A percentile compares a stretch with the other conserved stretches of the same genome.
phyloP scores from a whole-genome alignment of 768 basidiomycete species.

The Rhizopogon vesiculosus region DNA sequence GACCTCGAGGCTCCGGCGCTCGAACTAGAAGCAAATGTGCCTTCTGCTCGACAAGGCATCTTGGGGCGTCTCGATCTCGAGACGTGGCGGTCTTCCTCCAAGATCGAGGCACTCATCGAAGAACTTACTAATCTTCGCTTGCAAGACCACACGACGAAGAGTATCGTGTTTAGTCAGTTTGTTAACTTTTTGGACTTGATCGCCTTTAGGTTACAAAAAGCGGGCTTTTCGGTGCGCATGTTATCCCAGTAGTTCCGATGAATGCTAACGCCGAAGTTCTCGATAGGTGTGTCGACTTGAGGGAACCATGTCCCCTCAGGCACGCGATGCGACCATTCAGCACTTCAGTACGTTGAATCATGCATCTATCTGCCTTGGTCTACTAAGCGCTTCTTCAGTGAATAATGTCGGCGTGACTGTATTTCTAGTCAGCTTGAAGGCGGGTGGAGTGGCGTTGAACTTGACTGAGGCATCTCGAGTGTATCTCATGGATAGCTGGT shows the following conservation, averaged over 20 bases:
- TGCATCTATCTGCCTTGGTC: neutral
- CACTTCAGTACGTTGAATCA: constrained; percentile 69
- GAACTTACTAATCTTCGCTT: constrained; percentile 81
- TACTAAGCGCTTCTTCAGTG: constrained; percentile 44
- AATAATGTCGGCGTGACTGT: constrained; percentile 92
- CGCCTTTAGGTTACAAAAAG: constrained; percentile 85
- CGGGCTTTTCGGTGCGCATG: constrained; percentile 72
- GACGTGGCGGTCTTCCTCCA: constrained; percentile 92
- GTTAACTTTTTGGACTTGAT: constrained; percentile 92
- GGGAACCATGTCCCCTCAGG: constrained; percentile 96
- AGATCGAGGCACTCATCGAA: constrained; percentile 95
- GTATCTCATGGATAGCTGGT: constrained; percentile 97
- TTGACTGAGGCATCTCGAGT: constrained; percentile 89
- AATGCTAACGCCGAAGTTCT: constrained; percentile 4
- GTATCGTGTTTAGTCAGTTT: constrained; percentile 95
- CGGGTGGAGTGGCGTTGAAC: constrained; percentile 91
- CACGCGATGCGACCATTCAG: constrained; percentile 90
- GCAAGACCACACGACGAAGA: constrained; percentile 90
- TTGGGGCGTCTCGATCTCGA: constrained; percentile 85
- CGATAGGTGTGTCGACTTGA: constrained; percentile 85
- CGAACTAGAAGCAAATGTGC: constrained; percentile 62
- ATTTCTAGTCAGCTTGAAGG: constrained; percentile 95
- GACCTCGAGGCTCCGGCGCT: constrained; percentile 93
- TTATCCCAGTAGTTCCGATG: neutral
- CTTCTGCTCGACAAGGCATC: constrained; percentile 76